phyloP scores from a whole-genome alignment of 257 asterid genomes.

The Solanum tacnaense region DNA sequence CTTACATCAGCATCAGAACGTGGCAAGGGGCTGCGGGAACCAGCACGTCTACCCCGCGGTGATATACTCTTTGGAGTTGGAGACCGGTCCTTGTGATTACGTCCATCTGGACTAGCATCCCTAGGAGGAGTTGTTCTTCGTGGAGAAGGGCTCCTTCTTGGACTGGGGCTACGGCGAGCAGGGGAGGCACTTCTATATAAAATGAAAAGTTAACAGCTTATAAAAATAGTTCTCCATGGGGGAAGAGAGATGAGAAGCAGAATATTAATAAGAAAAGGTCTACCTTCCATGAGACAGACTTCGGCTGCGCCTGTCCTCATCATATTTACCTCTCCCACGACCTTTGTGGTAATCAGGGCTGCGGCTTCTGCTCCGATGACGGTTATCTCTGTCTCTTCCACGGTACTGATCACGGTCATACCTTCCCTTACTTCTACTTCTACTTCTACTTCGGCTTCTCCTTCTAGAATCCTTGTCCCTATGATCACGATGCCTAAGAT shows the following conservation, averaged over 20 bases:
- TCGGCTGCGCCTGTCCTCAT: constrained; percentile 57
- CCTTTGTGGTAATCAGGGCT: constrained; percentile 65
- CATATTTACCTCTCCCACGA: constrained; percentile 70
- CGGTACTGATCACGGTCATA: constrained; percentile 54
- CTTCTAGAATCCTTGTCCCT: constrained; percentile 53
- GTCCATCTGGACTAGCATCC: constrained; percentile 57
- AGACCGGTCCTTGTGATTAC: constrained; percentile 36
- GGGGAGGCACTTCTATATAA: constrained; percentile 63
- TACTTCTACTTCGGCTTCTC: constrained; percentile 73
- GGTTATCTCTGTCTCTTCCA: constrained; percentile 55
- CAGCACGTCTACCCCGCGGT: constrained; percentile 48
- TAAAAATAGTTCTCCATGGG: not conserved
- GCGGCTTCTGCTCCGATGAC: constrained; percentile 45
- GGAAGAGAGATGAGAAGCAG: not conserved
- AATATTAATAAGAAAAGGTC: not conserved
- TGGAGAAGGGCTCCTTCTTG: constrained; percentile 67
- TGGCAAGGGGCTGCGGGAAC: constrained; percentile 64
- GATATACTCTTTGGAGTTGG: constrained; percentile 60
- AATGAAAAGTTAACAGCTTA: not conserved
- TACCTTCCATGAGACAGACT: constrained; percentile 82
- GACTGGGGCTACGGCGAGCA: constrained; percentile 56
- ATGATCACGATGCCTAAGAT: constrained; percentile 36
- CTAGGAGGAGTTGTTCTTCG: constrained; percentile 41
- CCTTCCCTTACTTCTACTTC: constrained; percentile 67
- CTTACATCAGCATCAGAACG: constrained; percentile 85